Base-by-base conservation (phyloP, 345 rosid genomes). In the Hevea brasiliensis region DNA sequence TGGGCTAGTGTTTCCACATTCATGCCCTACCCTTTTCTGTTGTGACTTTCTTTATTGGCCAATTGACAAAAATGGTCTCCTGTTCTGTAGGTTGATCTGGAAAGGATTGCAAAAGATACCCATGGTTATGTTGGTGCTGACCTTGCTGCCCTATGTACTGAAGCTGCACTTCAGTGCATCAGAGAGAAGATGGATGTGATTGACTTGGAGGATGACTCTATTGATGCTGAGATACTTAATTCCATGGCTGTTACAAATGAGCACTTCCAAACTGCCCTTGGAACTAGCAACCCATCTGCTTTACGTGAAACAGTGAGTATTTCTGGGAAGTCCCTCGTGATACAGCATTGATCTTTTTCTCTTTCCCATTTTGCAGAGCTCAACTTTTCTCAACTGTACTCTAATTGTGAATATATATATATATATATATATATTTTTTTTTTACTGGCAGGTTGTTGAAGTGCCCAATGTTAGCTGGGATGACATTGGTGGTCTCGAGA, bases 131-230 rank as follows among this genome's bases (percentile, higher is more conserved):
- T 87, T 21, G 91, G 91, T 77, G 84, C 93, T 18, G 91, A 89
- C 70, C 91, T 89, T 76, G 91, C 94, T 74, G 87, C 91, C 51
- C 65, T 89, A 41, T 89, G 90, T 75, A 87, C 94, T 51, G 90
- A 89, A 85, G 83, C 94, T 72, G 90, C 94, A 61, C 82, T 89
- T 37, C 94, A 87, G 66, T 89, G 91, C 72, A 89, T 89, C 58
- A 82, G 94, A 72, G 94, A 87, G 82, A 87, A 89, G 79, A 87
- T 89, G 89, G 94, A 89, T 69, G 90, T 87, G 8, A 87, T 89
- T 71, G 91, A 87, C 69, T 77, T 89, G 72, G 94, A 89, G 71
- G 94, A 87, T 60, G 91, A 87, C 0, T 74, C 85, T 42, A 89
- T 87, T 70, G 91, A 89, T 76, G 94, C 91, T 3, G 90, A 89